phyloP scores from a whole-genome alignment of 345 rosid genomes.

The Leavenworthia alabamica region DNA sequence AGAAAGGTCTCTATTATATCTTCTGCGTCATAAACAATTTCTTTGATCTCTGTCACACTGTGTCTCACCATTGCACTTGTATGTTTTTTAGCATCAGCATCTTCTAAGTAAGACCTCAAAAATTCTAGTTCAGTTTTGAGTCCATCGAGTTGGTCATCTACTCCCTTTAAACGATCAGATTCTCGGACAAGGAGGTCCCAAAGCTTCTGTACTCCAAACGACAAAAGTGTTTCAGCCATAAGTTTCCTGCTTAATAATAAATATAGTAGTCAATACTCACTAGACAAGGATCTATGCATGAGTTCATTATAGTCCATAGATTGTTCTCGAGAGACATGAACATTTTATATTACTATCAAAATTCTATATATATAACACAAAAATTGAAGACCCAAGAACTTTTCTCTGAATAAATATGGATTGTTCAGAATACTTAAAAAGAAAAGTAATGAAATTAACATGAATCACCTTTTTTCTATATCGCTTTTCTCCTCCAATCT shows the following conservation, averaged over 20 bases:
- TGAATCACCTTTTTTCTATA: too few species aligned
- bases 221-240: constrained; percentile 36
- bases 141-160: constrained; percentile 2
- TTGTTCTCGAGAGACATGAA: too few species aligned
- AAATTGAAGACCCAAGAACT: too few species aligned
- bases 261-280: too few species aligned
- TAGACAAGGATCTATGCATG: too few species aligned
- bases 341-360: too few species aligned
- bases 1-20: constrained; percentile 25
- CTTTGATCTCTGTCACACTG: not conserved
- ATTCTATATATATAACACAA: too few species aligned
- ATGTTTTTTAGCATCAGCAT: not conserved
- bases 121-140: not conserved
- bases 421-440: too few species aligned
- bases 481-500: too few species aligned
- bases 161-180: constrained; percentile 24
- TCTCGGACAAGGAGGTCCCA: constrained; percentile 25
- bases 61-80: not conserved
- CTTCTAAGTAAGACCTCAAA: not conserved
- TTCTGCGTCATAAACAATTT: constrained; percentile 20
- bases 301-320: too few species aligned
- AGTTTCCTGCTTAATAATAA: not conserved
- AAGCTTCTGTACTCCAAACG: constrained; percentile 25
- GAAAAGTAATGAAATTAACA: too few species aligned
- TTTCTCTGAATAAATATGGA: too few species aligned